Evolutionary conservation across 208 protist species (phyloP).

Genomic region (Tritrichomonas foetus): DNA sequence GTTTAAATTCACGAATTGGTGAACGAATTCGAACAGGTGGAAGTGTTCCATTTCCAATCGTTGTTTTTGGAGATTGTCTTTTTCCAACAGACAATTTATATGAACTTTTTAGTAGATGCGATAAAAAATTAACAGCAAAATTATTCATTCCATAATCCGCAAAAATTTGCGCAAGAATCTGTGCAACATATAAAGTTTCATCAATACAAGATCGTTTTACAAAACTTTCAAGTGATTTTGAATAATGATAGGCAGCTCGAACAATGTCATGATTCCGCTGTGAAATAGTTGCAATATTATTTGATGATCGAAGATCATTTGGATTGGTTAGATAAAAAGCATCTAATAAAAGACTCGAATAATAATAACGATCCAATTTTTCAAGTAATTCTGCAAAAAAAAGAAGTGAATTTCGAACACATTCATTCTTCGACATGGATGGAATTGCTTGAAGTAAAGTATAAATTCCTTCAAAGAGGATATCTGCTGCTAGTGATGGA

Average conservation of each 20-base stretch:
- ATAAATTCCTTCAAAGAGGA: neutral
- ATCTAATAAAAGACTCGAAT: neutral
- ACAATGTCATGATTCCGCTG: neutral
- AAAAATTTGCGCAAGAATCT: neutral
- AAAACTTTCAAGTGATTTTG: neutral
- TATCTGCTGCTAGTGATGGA: neutral
- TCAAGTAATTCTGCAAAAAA: conserved; percentile 19
- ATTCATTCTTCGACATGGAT: neutral
- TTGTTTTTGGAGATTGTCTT: no score
- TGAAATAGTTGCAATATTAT: neutral
- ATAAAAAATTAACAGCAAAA: neutral
- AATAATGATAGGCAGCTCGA: neutral
- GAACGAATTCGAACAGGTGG: neutral
- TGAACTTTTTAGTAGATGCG: neutral
- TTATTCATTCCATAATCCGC: neutral
- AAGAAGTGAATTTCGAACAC: neutral
- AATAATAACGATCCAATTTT: neutral
- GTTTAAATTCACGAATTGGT: neutral
- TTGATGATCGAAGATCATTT: neutral
- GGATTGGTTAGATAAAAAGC: neutral
- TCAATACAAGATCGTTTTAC: neutral
- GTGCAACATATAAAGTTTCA: neutral
- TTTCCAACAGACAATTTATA: neutral
- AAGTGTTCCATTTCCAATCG: neutral
- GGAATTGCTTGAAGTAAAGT: neutral